These are phyloP conservation scores for Aphanomyces cochlioides DNA, from an alignment of 352 stramenopile species.

Conservation along the genomic window DNA sequence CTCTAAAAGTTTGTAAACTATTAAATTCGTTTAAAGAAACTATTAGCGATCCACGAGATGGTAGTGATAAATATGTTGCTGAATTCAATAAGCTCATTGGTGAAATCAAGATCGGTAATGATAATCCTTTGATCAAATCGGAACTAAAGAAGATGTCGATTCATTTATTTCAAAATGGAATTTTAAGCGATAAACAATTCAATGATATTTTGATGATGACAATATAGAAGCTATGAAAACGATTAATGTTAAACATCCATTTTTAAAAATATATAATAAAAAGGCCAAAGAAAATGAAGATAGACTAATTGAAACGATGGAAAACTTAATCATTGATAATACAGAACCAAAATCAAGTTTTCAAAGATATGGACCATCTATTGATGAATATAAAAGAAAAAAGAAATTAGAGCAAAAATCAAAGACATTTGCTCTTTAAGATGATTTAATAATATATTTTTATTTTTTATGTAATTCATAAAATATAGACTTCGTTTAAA, in stretches of 20 bases:
- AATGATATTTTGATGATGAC: not conserved
- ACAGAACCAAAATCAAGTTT: not conserved
- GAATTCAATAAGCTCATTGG: not conserved
- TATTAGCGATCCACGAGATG: not conserved
- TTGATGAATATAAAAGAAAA: not conserved
- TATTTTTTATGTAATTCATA: not conserved
- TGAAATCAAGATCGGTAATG: not conserved
- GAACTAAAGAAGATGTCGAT: not conserved
- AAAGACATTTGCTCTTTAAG: constrained; percentile 4
- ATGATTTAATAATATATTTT: no score
- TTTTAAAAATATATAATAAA: not conserved
- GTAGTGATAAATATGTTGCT: not conserved
- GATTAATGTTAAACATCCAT: not conserved
- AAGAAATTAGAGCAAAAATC: not conserved
- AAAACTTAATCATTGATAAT: not conserved
- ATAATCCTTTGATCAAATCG: not conserved
- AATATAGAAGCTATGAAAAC: not conserved
- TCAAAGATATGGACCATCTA: not conserved
- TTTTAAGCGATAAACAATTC: not conserved
- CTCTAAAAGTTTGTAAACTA: not conserved
- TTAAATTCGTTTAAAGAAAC: not conserved
- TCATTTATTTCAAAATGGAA: constrained; percentile 12
- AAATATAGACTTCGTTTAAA: not conserved
- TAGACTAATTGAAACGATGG: constrained; percentile 6
- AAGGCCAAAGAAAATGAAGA: constrained; percentile 7